A percentile compares a stretch with the other conserved stretches of the same genome.
Evolutionary conservation across 768 basidiomycete species (phyloP).

Genomic region (Dentipellis sp.): DNA sequence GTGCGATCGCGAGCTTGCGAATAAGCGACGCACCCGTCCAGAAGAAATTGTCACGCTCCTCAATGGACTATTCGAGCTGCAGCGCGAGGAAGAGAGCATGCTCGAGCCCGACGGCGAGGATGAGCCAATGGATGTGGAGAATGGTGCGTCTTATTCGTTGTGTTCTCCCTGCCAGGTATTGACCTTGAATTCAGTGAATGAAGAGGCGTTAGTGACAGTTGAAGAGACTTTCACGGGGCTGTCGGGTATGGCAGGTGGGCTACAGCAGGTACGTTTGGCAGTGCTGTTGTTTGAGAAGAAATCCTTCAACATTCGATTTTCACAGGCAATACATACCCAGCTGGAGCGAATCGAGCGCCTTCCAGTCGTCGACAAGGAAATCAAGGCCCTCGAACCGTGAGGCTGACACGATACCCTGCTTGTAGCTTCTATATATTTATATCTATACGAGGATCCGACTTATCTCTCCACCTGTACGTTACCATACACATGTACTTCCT

Average conservation of each 20-base stretch:
- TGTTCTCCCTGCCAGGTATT: not conserved
- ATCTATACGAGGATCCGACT: too few species aligned
- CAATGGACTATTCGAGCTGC: constrained; percentile 27
- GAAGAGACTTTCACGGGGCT: constrained; percentile 25
- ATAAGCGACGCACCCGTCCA: constrained; percentile 56
- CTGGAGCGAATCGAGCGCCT: not conserved
- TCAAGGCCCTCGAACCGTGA: not conserved
- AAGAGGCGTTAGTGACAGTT: constrained; percentile 17
- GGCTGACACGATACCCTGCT: too few species aligned
- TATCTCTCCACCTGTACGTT: too few species aligned
- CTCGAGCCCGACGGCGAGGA: constrained; percentile 13
- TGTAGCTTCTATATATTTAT: too few species aligned
- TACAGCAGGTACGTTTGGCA: constrained; percentile 37
- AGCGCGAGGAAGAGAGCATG: constrained; percentile 22
- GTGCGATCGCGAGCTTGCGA: constrained; percentile 66
- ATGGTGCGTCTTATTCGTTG: constrained; percentile 12
- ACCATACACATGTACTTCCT: too few species aligned
- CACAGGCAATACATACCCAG: not conserved
- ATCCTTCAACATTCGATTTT: too few species aligned
- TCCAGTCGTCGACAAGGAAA: not conserved
- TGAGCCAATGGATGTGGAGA: constrained; percentile 10
- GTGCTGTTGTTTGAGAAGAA: not conserved
- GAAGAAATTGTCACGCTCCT: constrained; percentile 36
- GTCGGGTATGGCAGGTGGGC: constrained; percentile 33
- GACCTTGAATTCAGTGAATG: not conserved